Percentiles rank a stretch among this genome's conserved stretches.
phyloP scores from a whole-genome alignment of 148 eudicot species.

The Rhododendron vialii region DNA sequence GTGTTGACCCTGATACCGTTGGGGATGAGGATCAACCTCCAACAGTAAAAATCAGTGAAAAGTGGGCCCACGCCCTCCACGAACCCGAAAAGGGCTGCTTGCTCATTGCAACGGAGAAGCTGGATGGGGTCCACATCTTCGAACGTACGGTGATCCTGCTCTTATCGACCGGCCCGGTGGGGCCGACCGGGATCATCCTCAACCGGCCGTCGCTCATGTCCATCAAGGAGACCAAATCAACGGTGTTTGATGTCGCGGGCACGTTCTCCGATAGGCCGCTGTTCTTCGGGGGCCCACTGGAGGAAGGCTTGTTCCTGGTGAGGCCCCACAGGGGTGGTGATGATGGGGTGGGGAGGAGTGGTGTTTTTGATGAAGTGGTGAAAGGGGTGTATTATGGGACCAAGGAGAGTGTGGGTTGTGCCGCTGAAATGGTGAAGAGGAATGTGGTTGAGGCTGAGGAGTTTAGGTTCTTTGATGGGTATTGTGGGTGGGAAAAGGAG shows the following conservation, averaged over 20 bases:
- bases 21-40: conserved; percentile 21
- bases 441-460: conserved; percentile 50
- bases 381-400: conserved; percentile 74
- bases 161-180: conserved; percentile 62
- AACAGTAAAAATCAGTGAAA: conserved; percentile 28
- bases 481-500: conserved; percentile 86
- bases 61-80: conserved; percentile 79
- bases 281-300: conserved; percentile 81
- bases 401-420: conserved; percentile 72
- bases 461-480: conserved; percentile 85
- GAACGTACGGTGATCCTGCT: conserved; percentile 82
- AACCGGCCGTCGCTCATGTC: conserved; percentile 93
- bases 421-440: conserved; percentile 90
- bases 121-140: conserved; percentile 90
- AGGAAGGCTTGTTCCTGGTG: conserved; percentile 67
- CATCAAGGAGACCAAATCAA: conserved; percentile 74
- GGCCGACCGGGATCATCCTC: conserved; percentile 77
- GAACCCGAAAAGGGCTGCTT: conserved; percentile 87
- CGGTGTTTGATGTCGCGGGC: conserved; percentile 45
- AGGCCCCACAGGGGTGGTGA: conserved; percentile 35
- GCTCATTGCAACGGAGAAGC: conserved; percentile 80
- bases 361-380: conserved; percentile 84
- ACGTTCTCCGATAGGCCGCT: conserved; percentile 58
- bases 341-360: conserved; percentile 39
- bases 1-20: neutral